Percentiles rank a stretch among this genome's conserved stretches.
Conservation (phyloP, 1,284 basidiomycete species). For the Phaffia rhodozyma region DNA sequence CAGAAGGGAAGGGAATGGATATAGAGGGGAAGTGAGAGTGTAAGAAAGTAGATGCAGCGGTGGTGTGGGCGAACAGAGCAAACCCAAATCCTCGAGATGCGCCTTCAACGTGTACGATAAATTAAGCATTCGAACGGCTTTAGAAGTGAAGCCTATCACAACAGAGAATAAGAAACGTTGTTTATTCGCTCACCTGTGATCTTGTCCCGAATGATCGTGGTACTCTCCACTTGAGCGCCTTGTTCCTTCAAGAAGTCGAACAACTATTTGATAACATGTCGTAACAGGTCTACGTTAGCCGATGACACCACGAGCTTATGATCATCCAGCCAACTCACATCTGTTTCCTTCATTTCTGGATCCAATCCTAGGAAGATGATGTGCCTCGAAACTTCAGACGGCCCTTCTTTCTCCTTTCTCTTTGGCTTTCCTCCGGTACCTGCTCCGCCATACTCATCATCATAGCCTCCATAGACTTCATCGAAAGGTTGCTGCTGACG, state of each 20-base stretch:
- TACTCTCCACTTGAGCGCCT: slow-evolving; percentile 44
- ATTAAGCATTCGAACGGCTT: background rate
- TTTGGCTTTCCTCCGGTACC: background rate
- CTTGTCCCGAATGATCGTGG: slow-evolving; percentile 67
- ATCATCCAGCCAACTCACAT: slow-evolving; percentile 50
- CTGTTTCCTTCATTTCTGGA: slow-evolving; percentile 73
- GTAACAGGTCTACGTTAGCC: slow-evolving; percentile 23
- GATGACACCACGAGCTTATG: slow-evolving; percentile 36
- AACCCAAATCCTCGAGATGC: slow-evolving; percentile 13
- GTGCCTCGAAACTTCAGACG: slow-evolving; percentile 37
- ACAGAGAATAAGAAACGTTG: slow-evolving; percentile 20
- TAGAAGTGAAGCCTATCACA: slow-evolving; percentile 20
- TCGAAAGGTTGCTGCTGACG: no score
- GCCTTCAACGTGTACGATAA: background rate
- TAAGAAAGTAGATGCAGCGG: slow-evolving; percentile 10
- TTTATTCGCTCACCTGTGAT: slow-evolving; percentile 22
- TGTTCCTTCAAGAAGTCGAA: slow-evolving; percentile 53
- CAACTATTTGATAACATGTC: background rate
- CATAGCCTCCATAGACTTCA: no score
- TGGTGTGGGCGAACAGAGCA: slow-evolving; percentile 10
- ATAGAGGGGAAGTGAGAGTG: background rate
- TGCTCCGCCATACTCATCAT: no score
- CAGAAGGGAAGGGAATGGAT: background rate
- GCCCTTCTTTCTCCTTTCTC: slow-evolving; percentile 4
- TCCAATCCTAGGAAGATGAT: slow-evolving; percentile 86